Evolutionary conservation across 164 flowering plant genomes (phyloP).

Genomic region (Vitis amurensis): DNA sequence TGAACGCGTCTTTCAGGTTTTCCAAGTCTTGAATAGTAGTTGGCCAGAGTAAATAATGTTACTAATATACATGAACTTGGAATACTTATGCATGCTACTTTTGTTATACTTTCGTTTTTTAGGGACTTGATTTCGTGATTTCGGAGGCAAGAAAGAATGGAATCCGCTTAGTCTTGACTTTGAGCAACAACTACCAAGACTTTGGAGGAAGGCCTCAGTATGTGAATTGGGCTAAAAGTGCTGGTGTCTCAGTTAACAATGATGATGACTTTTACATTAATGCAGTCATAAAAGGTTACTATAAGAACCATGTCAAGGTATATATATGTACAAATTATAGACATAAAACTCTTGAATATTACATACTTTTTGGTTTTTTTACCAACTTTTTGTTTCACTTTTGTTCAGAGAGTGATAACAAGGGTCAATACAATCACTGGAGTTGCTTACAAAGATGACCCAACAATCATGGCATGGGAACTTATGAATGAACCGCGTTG

Average conservation of each 20-base stretch:
- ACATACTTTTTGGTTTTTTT: background rate
- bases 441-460: constrained; percentile 39
- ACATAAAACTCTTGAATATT: no score
- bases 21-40: no score
- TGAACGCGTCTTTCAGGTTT: constrained; percentile 41
- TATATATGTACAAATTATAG: no score
- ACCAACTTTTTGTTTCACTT: background rate
- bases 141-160: constrained; percentile 40
- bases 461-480: constrained; percentile 59
- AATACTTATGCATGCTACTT: background rate
- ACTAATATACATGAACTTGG: no score
- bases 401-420: constrained; percentile 33
- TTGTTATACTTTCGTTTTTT: background rate
- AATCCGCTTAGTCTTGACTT: constrained; percentile 33
- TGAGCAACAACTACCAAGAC: constrained; percentile 44
- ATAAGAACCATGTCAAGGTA: constrained; percentile 46
- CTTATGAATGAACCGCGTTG: constrained; percentile 58
- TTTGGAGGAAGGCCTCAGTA: constrained; percentile 54
- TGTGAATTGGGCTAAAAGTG: constrained; percentile 41
- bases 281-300: constrained; percentile 25
- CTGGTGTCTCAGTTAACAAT: constrained; percentile 18
- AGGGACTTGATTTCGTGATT: constrained; percentile 57
- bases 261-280: constrained; percentile 51
- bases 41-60: no score
- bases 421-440: constrained; percentile 42